Conservation (phyloP, 768 basidiomycete genomes). For the Russula griseocarnosa region DNA sequence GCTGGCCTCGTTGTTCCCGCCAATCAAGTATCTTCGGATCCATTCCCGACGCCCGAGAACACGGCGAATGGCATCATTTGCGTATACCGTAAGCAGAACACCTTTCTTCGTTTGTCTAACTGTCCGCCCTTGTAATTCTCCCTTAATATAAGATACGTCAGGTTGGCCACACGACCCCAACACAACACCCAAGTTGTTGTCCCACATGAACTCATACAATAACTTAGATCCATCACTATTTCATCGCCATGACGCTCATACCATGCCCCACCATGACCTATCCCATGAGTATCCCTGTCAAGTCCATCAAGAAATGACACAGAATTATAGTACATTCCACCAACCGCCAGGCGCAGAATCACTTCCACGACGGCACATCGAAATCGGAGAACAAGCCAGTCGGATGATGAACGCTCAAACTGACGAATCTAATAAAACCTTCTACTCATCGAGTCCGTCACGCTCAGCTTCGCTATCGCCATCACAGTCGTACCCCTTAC, state of each 20-base stretch:
- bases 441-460: neutral
- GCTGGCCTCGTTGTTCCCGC: neutral
- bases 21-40: neutral
- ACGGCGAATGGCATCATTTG: neutral
- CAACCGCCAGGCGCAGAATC: slow-evolving; percentile 14
- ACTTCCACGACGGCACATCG: neutral
- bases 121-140: neutral
- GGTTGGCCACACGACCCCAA: neutral
- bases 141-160: slow-evolving; percentile 9
- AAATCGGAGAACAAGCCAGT: neutral
- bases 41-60: neutral
- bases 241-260: neutral
- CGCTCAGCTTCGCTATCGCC: slow-evolving; percentile 3
- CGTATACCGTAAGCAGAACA: neutral
- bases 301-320: neutral
- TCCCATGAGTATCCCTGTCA: neutral
- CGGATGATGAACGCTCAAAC: neutral
- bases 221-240: slow-evolving; percentile 8
- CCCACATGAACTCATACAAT: slow-evolving; percentile 2
- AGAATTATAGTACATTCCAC: neutral
- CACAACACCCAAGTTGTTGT: neutral
- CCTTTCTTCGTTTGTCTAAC: neutral
- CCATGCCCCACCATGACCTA: neutral
- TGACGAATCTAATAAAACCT: neutral
- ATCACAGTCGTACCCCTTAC: neutral